Conservation (phyloP, 257 asterid genomes). For the Anisodus tanguticus region DNA sequence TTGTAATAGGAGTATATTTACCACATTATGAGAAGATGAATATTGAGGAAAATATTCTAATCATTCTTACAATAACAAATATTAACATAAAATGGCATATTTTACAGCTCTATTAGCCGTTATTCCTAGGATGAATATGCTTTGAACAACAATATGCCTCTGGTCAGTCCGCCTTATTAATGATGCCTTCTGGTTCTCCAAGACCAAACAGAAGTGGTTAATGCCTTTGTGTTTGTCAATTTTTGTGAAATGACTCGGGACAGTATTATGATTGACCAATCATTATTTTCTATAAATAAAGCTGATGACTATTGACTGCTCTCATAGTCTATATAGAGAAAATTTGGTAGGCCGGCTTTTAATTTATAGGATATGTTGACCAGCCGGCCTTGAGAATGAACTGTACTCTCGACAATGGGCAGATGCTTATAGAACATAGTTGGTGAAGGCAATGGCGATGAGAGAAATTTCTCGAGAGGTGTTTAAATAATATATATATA, state of each 20-base stretch:
- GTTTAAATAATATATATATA: too few relatives aligned
- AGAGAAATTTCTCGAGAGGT: neutral
- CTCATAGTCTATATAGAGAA: neutral
- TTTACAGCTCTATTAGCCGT: neutral
- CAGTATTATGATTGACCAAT: neutral
- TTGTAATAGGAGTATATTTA: too few relatives aligned
- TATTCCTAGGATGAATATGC: neutral
- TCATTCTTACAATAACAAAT: too few relatives aligned
- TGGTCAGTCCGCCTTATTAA: neutral
- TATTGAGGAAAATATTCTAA: too few relatives aligned
- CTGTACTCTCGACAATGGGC: constrained; percentile 25
- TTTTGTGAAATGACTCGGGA: neutral
- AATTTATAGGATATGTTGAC: neutral
- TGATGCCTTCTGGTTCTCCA: neutral
- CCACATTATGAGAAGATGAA: too few relatives aligned
- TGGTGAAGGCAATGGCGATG: neutral
- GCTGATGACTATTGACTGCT: neutral
- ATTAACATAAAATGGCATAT: neutral
- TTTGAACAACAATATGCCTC: neutral
- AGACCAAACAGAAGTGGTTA: neutral
- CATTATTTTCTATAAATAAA: neutral
- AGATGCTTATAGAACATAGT: neutral
- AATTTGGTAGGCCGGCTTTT: constrained; percentile 31
- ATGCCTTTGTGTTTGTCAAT: neutral
- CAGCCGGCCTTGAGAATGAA: constrained; percentile 8